phyloP scores from a whole-genome alignment of 495 filamentous ascomycete species.

The Neurospora discreta region DNA sequence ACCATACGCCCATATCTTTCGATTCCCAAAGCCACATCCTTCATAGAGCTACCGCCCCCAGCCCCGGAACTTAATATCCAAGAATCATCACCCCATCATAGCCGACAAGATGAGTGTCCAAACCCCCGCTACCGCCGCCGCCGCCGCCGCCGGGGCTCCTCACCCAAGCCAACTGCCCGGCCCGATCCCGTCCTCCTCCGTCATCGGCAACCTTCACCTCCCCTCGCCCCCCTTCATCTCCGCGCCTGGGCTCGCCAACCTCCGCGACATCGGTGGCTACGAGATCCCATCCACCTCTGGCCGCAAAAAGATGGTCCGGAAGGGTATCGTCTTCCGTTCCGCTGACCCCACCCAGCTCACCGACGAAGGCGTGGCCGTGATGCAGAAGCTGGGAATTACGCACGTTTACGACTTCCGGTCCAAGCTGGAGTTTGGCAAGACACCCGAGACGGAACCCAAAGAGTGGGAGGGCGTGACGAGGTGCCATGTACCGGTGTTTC shows the following conservation, averaged over 20 bases:
- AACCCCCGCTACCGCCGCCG: neutral
- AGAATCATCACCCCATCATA: neutral
- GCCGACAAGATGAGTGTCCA: neutral
- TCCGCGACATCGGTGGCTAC: conserved; percentile 50
- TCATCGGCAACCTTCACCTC: neutral
- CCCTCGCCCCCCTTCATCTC: conserved; percentile 42
- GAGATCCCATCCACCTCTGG: conserved; percentile 17
- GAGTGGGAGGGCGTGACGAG: conserved; percentile 40
- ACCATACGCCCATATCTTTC: neutral
- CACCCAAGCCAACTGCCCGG: neutral
- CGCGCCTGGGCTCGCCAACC: conserved; percentile 44
- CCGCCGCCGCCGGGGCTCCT: neutral
- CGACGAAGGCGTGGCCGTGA: conserved; percentile 35
- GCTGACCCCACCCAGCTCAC: conserved; percentile 44
- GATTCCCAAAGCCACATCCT: neutral
- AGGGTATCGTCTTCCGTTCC: conserved; percentile 43
- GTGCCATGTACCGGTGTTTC: conserved; percentile 48
- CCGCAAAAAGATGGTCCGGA: conserved; percentile 27
- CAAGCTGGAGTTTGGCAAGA: neutral
- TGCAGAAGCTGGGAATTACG: conserved; percentile 45
- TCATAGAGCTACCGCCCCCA: neutral
- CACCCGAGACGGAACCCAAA: conserved; percentile 2
- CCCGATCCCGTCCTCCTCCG: neutral
- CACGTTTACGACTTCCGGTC: conserved; percentile 54
- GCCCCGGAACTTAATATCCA: neutral